phyloP scores from a whole-genome alignment of 148 eudicot genomes.

The Rhododendron kiyosumense region DNA sequence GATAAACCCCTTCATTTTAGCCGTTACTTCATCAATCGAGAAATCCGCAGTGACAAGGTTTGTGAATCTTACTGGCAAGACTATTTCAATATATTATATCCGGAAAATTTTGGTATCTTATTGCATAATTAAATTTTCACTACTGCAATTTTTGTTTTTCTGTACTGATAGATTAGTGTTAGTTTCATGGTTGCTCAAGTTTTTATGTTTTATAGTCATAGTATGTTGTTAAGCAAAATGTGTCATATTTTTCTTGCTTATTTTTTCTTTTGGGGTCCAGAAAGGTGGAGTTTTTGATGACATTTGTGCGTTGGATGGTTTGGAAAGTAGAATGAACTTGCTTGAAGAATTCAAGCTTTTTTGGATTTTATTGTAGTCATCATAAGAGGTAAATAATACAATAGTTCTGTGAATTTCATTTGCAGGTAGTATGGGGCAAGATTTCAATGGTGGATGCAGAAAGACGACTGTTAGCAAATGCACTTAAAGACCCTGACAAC shows the following conservation, averaged over 20 bases:
- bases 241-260: background rate
- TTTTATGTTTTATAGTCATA: background rate
- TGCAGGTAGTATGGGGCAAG: constrained; percentile 93
- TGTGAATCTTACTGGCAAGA: constrained; percentile 1
- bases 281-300: background rate
- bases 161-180: background rate
- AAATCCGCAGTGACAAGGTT: constrained; percentile 72
- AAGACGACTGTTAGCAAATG: constrained; percentile 84
- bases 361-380: background rate
- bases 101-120: background rate
- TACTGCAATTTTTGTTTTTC: background rate
- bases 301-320: background rate
- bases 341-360: background rate
- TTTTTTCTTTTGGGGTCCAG: background rate
- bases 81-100: background rate
- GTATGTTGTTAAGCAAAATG: background rate
- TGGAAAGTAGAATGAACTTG: background rate
- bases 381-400: background rate
- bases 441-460: constrained; percentile 99
- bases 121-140: background rate
- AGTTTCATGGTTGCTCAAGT: background rate
- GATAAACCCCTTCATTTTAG: constrained; percentile 50
- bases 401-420: constrained; percentile 5
- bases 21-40: constrained; percentile 45
- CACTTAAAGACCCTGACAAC: constrained; percentile 80